Evolutionary conservation across 176 grass and related monocot genomes (phyloP), one percentile per base, ranked within the genome.

Genomic region (Phoenix roebelenii): DNA sequence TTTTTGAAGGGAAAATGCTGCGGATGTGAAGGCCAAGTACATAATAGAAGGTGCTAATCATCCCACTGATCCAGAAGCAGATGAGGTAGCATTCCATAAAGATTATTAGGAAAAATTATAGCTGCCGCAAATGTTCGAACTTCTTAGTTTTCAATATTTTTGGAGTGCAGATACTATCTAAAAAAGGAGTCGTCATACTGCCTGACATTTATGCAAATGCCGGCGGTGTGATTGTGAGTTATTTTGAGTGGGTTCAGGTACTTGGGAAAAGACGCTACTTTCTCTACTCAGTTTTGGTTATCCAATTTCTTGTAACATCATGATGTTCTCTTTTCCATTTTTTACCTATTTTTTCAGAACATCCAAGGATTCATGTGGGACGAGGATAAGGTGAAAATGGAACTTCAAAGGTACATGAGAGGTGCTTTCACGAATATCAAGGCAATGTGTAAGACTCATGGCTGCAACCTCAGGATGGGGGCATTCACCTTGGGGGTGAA

Each of bases 171-270:
- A 67, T 54, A 55, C 51, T 55, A 15, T 54, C 51, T n/a, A 55
- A 67, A 22, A 67, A 67, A n/a, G 50, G 64, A 10, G 51, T 67
- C 5, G 7, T 19, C 5, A 15, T 67, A 30, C 50, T 66, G 23
- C 64, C 64, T 5, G 50, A 67, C 50, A 54, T 67, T 15, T 67
- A 55, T 54, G 23, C 64, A 32, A 55, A 67, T 67, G 6, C 51
- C 19, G 50, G 24, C 20, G 5, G 64, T 32, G 64, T 54, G 1
- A 26, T 32, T 20, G 51, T 67, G 25, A 67, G 64, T 17, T 67
- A 67, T 24, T 67, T 55, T 2, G 51, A 67, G 64, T 55, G 25
- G 64, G 64, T 67, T 67, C 51, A 67, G 64, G 64, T 67, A 54
- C 16, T 28, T 32, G 3, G 54, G 28, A 14, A 28, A 28, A 28